Percentiles rank a stretch among this genome's conserved stretches.
Evolutionary conservation across 2,329 filamentous ascomycete genomes (phyloP).

Genomic region (Xylariaceae sp.): DNA sequence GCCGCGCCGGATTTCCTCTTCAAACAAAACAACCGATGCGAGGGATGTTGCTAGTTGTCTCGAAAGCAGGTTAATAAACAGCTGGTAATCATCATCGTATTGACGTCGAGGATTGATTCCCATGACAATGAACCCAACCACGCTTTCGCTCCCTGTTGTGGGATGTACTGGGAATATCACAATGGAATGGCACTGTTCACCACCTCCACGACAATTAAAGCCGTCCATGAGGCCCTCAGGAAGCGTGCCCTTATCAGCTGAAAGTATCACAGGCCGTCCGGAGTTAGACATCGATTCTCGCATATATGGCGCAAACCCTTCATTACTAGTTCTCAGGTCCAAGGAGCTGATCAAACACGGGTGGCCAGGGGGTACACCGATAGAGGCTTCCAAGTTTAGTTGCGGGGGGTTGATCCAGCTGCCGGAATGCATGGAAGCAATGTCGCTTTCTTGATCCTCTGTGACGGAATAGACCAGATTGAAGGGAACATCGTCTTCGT

Average conservation of each 20-base stretch:
- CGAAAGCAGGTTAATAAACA: conserved; percentile 72
- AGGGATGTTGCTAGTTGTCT: conserved; percentile 75
- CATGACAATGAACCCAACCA: conserved; percentile 74
- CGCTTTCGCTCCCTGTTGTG: conserved; percentile 64
- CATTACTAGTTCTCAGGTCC: conserved; percentile 65
- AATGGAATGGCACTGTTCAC: conserved; percentile 64
- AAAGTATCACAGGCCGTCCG: conserved; percentile 63
- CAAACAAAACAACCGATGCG: conserved; percentile 76
- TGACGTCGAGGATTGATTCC: conserved; percentile 74
- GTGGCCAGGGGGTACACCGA: conserved; percentile 66
- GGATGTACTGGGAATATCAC: conserved; percentile 78
- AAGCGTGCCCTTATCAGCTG: conserved; percentile 62
- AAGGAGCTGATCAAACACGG: conserved; percentile 55
- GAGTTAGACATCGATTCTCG: conserved; percentile 67
- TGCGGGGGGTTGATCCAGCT: conserved; percentile 59
- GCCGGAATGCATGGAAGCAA: conserved; percentile 66
- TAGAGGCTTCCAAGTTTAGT: conserved; percentile 65
- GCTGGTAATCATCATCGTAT: conserved; percentile 74
- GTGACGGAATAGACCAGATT: conserved; percentile 71
- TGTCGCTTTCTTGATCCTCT: conserved; percentile 68
- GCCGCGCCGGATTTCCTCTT: conserved; percentile 74
- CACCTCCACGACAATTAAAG: conserved; percentile 66
- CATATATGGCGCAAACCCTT: conserved; percentile 74
- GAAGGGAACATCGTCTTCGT: conserved; percentile 73
- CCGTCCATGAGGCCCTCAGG: conserved; percentile 62